A percentile compares a stretch with the other conserved stretches of the same genome.
Evolutionary conservation across 2,329 filamentous ascomycete genomes (phyloP).

Genomic region (Trichothecium roseum): DNA sequence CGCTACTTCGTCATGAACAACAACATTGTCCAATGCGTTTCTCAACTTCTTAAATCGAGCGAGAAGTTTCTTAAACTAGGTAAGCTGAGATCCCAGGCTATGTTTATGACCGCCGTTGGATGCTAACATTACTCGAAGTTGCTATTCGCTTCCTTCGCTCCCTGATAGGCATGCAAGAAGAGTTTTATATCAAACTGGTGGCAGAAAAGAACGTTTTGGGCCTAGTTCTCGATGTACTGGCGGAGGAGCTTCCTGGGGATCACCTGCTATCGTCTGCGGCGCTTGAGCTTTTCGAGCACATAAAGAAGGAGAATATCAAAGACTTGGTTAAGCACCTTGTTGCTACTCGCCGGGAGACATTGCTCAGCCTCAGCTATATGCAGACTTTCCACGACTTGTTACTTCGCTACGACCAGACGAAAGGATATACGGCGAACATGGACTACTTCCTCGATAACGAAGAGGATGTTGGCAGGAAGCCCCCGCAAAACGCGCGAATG

Average conservation of each 20-base stretch:
- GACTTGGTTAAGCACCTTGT: conserved; percentile 76
- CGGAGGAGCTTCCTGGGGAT: conserved; percentile 72
- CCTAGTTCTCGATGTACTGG: conserved; percentile 74
- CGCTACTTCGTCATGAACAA: conserved; percentile 81
- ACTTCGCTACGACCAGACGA: conserved; percentile 67
- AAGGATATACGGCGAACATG: conserved; percentile 52
- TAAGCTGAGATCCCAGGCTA: conserved; percentile 28
- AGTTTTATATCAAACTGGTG: conserved; percentile 81
- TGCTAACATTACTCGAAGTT: conserved; percentile 37
- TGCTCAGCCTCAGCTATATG: conserved; percentile 70
- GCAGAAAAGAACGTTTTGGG: conserved; percentile 72
- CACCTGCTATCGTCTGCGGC: conserved; percentile 91
- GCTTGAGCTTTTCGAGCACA: conserved; percentile 85
- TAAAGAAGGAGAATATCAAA: conserved; percentile 73
- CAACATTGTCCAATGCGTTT: conserved; percentile 66
- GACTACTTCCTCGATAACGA: conserved; percentile 68
- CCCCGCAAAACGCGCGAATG: conserved; percentile 39
- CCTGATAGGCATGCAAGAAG: conserved; percentile 74
- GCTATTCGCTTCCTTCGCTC: conserved; percentile 91
- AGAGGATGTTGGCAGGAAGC: conserved; percentile 39
- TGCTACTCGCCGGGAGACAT: conserved; percentile 68
- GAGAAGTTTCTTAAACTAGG: conserved; percentile 91
- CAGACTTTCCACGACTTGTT: conserved; percentile 74
- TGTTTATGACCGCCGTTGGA: neutral
- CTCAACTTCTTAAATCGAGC: conserved; percentile 68